Conservation (phyloP, 129 eudicot genomes). For the Pseudognaphalium luteoalbum region DNA sequence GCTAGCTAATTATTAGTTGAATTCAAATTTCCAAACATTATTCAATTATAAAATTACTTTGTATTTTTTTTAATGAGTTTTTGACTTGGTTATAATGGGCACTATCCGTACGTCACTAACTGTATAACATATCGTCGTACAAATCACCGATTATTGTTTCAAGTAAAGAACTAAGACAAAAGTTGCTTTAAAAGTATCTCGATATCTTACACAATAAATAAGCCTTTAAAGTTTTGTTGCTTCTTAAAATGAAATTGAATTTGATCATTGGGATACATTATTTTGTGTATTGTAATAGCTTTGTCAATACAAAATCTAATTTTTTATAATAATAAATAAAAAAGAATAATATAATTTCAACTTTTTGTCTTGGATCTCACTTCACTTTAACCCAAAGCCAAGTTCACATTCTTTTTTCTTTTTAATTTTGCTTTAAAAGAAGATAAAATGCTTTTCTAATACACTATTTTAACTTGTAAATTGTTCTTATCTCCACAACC, state of each 20-base stretch:
- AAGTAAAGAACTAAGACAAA: not conserved
- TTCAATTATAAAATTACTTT: too few relatives aligned
- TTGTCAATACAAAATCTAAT: not conserved
- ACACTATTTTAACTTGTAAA: not conserved
- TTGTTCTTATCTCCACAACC: not conserved
- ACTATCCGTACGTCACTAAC: too few relatives aligned
- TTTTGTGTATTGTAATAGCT: not conserved
- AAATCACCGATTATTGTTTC: not conserved
- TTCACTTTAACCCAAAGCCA: slow-evolving; percentile 2
- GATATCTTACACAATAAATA: not conserved
- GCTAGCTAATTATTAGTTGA: too few relatives aligned
- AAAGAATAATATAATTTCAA: not conserved
- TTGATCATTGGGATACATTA: not conserved
- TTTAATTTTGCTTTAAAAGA: not conserved
- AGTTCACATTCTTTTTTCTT: not conserved
- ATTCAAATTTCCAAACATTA: too few relatives aligned
- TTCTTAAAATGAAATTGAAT: not conserved
- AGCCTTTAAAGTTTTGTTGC: not conserved
- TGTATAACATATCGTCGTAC: too few relatives aligned
- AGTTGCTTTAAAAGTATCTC: not conserved
- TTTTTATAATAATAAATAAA: too few relatives aligned
- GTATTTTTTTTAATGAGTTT: too few relatives aligned
- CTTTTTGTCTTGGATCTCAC: slow-evolving; percentile 8
- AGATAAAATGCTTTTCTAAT: not conserved
- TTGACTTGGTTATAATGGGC: too few relatives aligned